Base-by-base conservation (phyloP, 257 asterid genomes). In the Scutellaria minor region DNA sequence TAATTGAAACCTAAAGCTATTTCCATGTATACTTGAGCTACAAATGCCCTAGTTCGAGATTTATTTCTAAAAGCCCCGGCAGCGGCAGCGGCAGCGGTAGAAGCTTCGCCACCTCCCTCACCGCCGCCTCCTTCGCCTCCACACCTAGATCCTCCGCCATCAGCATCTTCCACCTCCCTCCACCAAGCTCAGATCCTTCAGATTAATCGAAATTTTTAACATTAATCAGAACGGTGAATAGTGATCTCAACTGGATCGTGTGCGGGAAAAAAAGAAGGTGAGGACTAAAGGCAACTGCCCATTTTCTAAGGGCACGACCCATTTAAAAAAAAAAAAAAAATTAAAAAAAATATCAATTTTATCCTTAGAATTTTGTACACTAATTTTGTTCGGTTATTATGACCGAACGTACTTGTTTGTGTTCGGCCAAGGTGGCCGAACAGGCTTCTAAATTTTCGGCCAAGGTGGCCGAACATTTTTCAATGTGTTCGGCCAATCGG, bases 111-210 rank as follows among this genome's bases (percentile, higher is more conserved):
- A 94, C 99, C 83, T 94, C 98, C 64, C 98, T 87, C 78, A 90
- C 98, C 50, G 98, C 90, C 61, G 98, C 87, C 80, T 94, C 99
- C 87, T 92, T 94, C 64, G 99, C 99, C 78, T 92, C 92, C 64
- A 94, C 90, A 2, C 99, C 99, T 6, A 94, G 98, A 88, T 94
- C 99, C 78, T 94, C 99, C 48, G 83, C 94, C 97, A 91, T 91
- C 96, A 89, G 87, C 84, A 78, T 84, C 63, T 22, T 70, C 59
- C 53, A 50, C 53, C 51, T 11, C 70, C 50, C 70, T 59, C 53
- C 44, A 47, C 68, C 37, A 31, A 31, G 37, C 37, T 71, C 63
- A 62, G 72, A 46, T 62, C 65, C 70, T 70, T 60, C 64, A 53
- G 68, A 62, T 42, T 62, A 62, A 45, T 27, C 77, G 62, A 62